Evolutionary conservation across 768 basidiomycete genomes (phyloP).

Genomic region (Phaeolepiota aurea): DNA sequence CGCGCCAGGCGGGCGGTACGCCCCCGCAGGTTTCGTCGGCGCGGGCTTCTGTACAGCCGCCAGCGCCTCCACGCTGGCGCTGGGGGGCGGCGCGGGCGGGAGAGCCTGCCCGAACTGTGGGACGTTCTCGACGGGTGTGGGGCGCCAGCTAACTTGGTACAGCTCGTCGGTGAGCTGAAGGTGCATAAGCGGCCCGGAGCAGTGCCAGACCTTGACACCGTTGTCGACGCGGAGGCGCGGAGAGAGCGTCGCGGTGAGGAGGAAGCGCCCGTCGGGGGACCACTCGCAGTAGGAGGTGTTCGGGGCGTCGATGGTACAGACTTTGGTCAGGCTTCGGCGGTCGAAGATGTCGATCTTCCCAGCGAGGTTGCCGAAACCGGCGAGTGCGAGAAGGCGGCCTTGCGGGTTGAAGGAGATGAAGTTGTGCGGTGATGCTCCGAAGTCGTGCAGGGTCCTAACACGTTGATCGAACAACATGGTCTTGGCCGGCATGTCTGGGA

Average conservation of each 20-base stretch:
- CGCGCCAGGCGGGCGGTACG: constrained; percentile 91
- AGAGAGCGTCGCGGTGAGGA: constrained; percentile 92
- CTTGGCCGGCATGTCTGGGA: constrained; percentile 89
- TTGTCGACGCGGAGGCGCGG: constrained; percentile 96
- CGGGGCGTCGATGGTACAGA: constrained; percentile 77
- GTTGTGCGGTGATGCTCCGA: constrained; percentile 85
- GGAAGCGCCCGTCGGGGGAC: constrained; percentile 88
- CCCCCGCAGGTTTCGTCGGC: constrained; percentile 65
- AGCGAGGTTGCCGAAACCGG: constrained; percentile 94
- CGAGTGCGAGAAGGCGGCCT: constrained; percentile 78
- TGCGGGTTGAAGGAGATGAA: constrained; percentile 94
- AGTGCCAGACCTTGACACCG: constrained; percentile 95
- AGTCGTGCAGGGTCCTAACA: constrained; percentile 81
- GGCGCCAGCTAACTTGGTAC: constrained; percentile 84
- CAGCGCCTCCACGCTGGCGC: constrained; percentile 42
- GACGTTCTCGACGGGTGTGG: constrained; percentile 55
- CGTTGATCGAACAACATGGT: constrained; percentile 87
- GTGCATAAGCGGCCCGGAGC: constrained; percentile 80
- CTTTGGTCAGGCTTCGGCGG: constrained; percentile 73
- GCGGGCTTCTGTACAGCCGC: constrained; percentile 45
- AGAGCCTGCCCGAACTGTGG: constrained; percentile 61
- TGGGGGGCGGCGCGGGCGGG: constrained; percentile 62
- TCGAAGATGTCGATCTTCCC: constrained; percentile 93
- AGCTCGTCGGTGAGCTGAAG: constrained; percentile 79
- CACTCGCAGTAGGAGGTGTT: constrained; percentile 94